These are phyloP conservation scores for Stagonosporopsis cucurbitacearum DNA, from an alignment of 2,329 filamentous ascomycete species.

Conservation along the genomic window DNA sequence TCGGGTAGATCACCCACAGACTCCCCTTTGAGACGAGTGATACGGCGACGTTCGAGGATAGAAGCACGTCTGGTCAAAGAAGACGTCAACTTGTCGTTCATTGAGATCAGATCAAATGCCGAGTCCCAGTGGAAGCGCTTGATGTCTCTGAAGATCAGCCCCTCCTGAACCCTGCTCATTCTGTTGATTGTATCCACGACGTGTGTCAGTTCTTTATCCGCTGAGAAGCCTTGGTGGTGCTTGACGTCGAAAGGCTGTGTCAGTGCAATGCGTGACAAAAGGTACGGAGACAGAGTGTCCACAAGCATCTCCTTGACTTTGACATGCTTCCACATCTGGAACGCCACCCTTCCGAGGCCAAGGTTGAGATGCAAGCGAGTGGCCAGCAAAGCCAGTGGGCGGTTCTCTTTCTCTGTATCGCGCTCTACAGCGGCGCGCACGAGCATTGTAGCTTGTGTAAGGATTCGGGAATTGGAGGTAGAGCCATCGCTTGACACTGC, in stretches of 20 bases:
- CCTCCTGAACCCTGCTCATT: conserved; percentile 38
- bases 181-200: conserved; percentile 37
- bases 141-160: conserved; percentile 36
- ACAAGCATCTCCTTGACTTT: conserved; percentile 46
- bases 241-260: conserved; percentile 43
- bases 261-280: conserved; percentile 42
- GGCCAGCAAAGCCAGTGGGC: conserved; percentile 39
- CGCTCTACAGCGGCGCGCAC: conserved; percentile 31
- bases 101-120: conserved; percentile 31
- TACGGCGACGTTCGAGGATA: conserved; percentile 39
- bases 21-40: conserved; percentile 40
- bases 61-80: conserved; percentile 44
- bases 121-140: conserved; percentile 39
- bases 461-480: conserved; percentile 23
- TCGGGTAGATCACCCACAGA: conserved; percentile 26
- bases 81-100: conserved; percentile 33
- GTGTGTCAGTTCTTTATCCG: conserved; percentile 38
- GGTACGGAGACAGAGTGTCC: conserved; percentile 40
- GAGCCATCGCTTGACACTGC: conserved; percentile 4
- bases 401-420: conserved; percentile 36
- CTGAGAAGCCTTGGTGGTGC: conserved; percentile 34
- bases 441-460: conserved; percentile 41
- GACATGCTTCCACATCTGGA: conserved; percentile 34
- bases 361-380: conserved; percentile 41
- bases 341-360: conserved; percentile 40